Evolutionary conservation across 331 rosid genomes (phyloP), one percentile per base, ranked within the genome.

Genomic region (Malus hybrid): DNA sequence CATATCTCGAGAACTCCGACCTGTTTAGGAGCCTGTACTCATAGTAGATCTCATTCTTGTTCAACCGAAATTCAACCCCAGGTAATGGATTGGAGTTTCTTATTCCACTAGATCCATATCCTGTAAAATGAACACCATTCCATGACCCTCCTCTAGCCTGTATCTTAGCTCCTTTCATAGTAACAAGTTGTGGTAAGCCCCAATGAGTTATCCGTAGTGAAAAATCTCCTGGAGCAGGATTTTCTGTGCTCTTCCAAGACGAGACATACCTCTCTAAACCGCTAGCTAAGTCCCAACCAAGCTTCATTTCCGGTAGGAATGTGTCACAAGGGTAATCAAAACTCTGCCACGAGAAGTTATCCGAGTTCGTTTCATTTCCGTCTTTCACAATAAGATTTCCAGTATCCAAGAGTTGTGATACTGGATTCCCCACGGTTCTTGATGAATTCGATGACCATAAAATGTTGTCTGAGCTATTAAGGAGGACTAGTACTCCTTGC

Each of bases 321-420:
- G 82, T 79, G 34, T 79, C 82, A 11, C 56, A 19, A 28, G 82
- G 82, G 48, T 65, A 29, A 44, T 79, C 78, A 66, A 79, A 79
- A 64, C 82, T 79, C 74, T 79, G 78, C 82, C 82, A 79, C 33
- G 33, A 18, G n/a, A 66, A 66, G 3, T 7, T 5, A 30, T 36
- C 46, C 5, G 73, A 52, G 52, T 13, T 73, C 0, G 14, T 22
- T 18, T 46, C 82, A 4, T 50, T 68, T 10, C 46, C 36, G 3
- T 82, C 76, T 56, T 77, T 74, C 20, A 89, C 30, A 5, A 91
- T 89, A 39, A 91, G 89, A 74, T 90, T 90, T 19, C 97, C 95
- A 1, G 84, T 67, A 44, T 87, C 93, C 65, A 89, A 42, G 14
- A 91, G 90, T 61, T 85, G 79, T 0, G 79, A 81, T 1, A 78